These are phyloP conservation scores for Ascosphaera apis DNA, from an alignment of 2,329 filamentous ascomycete genomes.

Conservation along the genomic window DNA sequence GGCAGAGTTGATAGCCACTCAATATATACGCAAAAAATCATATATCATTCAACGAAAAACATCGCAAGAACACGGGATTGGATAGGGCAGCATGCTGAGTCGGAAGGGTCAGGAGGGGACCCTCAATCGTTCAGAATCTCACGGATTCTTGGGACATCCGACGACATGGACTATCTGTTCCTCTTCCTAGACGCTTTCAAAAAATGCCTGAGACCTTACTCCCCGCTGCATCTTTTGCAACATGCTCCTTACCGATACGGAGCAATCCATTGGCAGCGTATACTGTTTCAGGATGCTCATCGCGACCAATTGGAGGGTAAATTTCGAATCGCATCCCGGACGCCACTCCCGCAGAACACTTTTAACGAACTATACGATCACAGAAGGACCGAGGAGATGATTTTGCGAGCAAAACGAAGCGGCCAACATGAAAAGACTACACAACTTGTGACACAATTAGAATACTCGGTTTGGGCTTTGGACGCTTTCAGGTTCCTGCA, in stretches of 20 bases:
- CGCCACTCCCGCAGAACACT: neutral
- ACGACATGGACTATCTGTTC: neutral
- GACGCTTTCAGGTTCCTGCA: slow-evolving; percentile 38
- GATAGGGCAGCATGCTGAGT: neutral
- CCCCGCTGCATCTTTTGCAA: slow-evolving; percentile 51
- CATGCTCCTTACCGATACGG: slow-evolving; percentile 72
- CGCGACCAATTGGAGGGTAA: slow-evolving; percentile 65
- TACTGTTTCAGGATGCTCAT: slow-evolving; percentile 50
- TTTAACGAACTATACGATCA: too few species aligned
- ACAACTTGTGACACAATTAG: slow-evolving; percentile 51
- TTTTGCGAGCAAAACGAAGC: neutral
- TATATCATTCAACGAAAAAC: neutral
- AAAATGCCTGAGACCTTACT: neutral
- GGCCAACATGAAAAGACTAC: slow-evolving; percentile 42
- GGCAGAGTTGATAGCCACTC: neutral
- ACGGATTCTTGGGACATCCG: neutral
- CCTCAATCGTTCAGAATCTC: neutral
- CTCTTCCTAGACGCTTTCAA: neutral
- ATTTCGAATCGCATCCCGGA: slow-evolving; percentile 38
- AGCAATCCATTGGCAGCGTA: slow-evolving; percentile 60
- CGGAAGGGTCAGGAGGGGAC: neutral
- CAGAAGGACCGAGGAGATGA: too few species aligned
- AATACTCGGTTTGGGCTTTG: slow-evolving; percentile 36
- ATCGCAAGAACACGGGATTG: neutral
- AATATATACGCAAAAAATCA: neutral